Base-by-base conservation (phyloP, 2,329 filamentous ascomycete genomes). In the Diplocarpon mali region DNA sequence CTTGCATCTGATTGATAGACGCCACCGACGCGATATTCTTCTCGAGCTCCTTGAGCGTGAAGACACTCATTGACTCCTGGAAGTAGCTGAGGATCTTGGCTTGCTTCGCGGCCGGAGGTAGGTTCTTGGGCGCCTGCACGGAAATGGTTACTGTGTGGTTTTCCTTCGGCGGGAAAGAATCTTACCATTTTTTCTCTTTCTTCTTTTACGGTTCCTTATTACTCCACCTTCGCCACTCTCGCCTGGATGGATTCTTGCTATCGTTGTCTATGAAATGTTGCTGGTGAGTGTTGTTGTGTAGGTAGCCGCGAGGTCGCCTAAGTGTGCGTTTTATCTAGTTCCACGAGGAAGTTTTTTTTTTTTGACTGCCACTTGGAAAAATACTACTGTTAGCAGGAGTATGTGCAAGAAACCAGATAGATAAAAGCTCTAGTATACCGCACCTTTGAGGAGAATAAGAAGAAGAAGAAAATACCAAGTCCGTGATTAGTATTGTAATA, bases 41-140 rank as follows among this genome's bases (percentile, higher is more conserved):
- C 61, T 83, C 79, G 9, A 84, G 71, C 47, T 83, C 79, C 58
- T 81, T 82, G 62, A 83, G 67, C 42, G 70, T 78, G 62, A 81
- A 76, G 14, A 77, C 78, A 31, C 72, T 73, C 46, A 73, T 68
- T 3, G 76, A 75, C 47, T 69, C 68, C 55, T 73, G 75, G 50
- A 83, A 70, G 66, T 76, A 77, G 13, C 69, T 62, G 48, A 80
- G 65, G 50, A 80, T 76, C 31, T 72, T 67, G 24, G 68, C 65
- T 53, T 75, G 69, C 61, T 81, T 83, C 32, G 71, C 70, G 11
- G 69, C 66, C 46, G 76, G 74, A 48, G 75, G 69, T 38, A 72
- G 66, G 27, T 67, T 66, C 62, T 78, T 80, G 24, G 76, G 75
- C 34, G 68, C 56, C 60, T 62, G 39, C n/a, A 14, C 5, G 9